These are phyloP conservation scores for Oryza australiensis DNA, from an alignment of 176 grass and related monocot genomes.

Conservation along the genomic window DNA sequence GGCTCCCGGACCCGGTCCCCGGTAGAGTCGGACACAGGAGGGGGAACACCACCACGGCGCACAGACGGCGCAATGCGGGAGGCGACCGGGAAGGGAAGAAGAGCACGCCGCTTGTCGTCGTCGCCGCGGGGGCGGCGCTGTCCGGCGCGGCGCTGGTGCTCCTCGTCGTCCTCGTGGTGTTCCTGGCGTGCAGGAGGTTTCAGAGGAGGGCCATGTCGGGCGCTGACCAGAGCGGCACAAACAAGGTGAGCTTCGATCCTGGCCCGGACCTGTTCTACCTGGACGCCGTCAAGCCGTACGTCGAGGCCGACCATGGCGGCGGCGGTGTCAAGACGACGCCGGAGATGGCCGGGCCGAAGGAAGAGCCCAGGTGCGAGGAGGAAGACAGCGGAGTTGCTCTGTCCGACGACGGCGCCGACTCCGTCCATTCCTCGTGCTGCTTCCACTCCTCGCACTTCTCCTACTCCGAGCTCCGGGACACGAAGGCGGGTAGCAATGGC, in stretches of 20 bases:
- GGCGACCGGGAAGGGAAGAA: slow-evolving; percentile 23
- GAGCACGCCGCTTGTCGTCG: slow-evolving; percentile 24
- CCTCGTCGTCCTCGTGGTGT: slow-evolving; percentile 46
- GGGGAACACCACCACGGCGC: slow-evolving; percentile 21
- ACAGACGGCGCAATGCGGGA: slow-evolving; percentile 4
- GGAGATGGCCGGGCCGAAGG: neutral
- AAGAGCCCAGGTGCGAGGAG: slow-evolving; percentile 12
- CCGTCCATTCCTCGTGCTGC: slow-evolving; percentile 72
- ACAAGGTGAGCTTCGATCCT: slow-evolving; percentile 91
- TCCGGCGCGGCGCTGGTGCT: slow-evolving; percentile 34
- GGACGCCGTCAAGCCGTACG: slow-evolving; percentile 63
- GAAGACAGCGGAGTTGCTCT: slow-evolving; percentile 2
- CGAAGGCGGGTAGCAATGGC: neutral
- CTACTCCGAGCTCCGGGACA: slow-evolving; percentile 48
- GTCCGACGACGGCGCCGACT: slow-evolving; percentile 57
- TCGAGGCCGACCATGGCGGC: slow-evolving; percentile 35
- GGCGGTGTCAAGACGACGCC: slow-evolving; percentile 3
- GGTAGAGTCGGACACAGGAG: neutral
- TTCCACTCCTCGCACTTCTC: slow-evolving; percentile 48
- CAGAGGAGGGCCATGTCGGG: neutral
- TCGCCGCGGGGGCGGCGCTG: slow-evolving; percentile 37
- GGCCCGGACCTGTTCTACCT: slow-evolving; percentile 65
- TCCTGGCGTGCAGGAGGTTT: slow-evolving; percentile 50
- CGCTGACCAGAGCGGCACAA: slow-evolving; percentile 36
- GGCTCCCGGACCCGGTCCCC: slow-evolving; percentile 34